phyloP scores from a whole-genome alignment of 2,329 filamentous ascomycete genomes.

The Malbranchea zuffiana region DNA sequence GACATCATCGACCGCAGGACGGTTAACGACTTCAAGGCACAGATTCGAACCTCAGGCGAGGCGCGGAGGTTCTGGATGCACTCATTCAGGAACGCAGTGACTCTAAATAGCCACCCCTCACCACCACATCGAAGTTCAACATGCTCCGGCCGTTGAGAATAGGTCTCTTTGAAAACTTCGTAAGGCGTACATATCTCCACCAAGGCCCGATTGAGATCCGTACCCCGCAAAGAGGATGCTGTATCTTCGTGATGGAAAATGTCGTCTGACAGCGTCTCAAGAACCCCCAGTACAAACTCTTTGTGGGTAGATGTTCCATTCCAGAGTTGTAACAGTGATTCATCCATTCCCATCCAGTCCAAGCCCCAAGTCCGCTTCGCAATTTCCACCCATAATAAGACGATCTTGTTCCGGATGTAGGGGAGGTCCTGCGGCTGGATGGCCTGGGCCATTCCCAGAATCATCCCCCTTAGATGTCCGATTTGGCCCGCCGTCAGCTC shows the following conservation, averaged over 20 bases:
- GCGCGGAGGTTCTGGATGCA: slow-evolving; percentile 58
- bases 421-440: slow-evolving; percentile 61
- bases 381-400: slow-evolving; percentile 87
- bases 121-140: slow-evolving; percentile 62
- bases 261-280: slow-evolving; percentile 89
- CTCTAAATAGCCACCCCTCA: slow-evolving; percentile 77
- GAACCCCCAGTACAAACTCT: slow-evolving; percentile 73
- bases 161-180: slow-evolving; percentile 60
- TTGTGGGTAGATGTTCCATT: slow-evolving; percentile 53
- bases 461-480: slow-evolving; percentile 59
- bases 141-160: slow-evolving; percentile 59
- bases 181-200: slow-evolving; percentile 88
- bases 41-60: slow-evolving; percentile 56
- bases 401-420: slow-evolving; percentile 87
- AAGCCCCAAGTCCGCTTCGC: slow-evolving; percentile 88
- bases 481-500: slow-evolving; percentile 60
- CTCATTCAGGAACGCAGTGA: slow-evolving; percentile 61
- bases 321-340: slow-evolving; percentile 72
- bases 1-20: slow-evolving; percentile 68
- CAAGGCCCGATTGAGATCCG: slow-evolving; percentile 73
- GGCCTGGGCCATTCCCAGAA: slow-evolving; percentile 64
- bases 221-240: slow-evolving; percentile 70
- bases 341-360: slow-evolving; percentile 93
- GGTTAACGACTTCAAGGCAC: slow-evolving; percentile 64
- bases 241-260: slow-evolving; percentile 86